Conservation (phyloP, 768 basidiomycete species). For the Hygrophorus pudorinus region DNA sequence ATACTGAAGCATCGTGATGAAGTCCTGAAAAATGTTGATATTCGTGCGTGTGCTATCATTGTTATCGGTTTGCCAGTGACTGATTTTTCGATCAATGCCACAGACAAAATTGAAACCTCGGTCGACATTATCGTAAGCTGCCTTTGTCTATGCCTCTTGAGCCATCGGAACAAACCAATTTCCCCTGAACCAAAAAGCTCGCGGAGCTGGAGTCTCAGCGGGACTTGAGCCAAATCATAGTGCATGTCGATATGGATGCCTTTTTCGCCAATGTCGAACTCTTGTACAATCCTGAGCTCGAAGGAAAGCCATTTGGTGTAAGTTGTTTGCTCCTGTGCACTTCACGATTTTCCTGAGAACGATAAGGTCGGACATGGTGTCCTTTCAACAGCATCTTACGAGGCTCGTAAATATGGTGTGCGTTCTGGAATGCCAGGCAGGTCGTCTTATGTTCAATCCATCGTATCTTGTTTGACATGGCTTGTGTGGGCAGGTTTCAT, state of each 20-base stretch:
- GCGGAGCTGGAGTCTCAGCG: slow-evolving; percentile 62
- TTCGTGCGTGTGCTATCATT: slow-evolving; percentile 30
- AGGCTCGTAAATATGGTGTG: slow-evolving; percentile 82
- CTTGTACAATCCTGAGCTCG: slow-evolving; percentile 50
- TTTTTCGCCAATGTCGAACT: slow-evolving; percentile 81
- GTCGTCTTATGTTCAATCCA: slow-evolving; percentile 9
- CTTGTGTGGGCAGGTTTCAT: slow-evolving; percentile 61
- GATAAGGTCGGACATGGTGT: slow-evolving; percentile 74
- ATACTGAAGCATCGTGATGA: slow-evolving; percentile 60
- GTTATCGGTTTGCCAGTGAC: neutral
- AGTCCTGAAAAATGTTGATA: slow-evolving; percentile 41
- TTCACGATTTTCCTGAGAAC: slow-evolving; percentile 9
- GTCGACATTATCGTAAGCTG: slow-evolving; percentile 62
- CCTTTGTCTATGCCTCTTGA: neutral
- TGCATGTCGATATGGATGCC: slow-evolving; percentile 95
- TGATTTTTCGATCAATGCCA: slow-evolving; percentile 7
- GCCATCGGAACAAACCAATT: slow-evolving; percentile 1
- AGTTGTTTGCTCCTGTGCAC: slow-evolving; percentile 13
- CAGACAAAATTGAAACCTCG: slow-evolving; percentile 50
- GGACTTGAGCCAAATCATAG: slow-evolving; percentile 76
- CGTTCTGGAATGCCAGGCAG: slow-evolving; percentile 93
- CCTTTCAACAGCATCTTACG: slow-evolving; percentile 83
- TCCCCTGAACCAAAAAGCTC: slow-evolving; percentile 30
- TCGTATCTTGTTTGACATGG: neutral
- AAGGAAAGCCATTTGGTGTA: slow-evolving; percentile 69